Base-by-base conservation (phyloP, 139 green algal genomes). In the Gonium pectorale region DNA sequence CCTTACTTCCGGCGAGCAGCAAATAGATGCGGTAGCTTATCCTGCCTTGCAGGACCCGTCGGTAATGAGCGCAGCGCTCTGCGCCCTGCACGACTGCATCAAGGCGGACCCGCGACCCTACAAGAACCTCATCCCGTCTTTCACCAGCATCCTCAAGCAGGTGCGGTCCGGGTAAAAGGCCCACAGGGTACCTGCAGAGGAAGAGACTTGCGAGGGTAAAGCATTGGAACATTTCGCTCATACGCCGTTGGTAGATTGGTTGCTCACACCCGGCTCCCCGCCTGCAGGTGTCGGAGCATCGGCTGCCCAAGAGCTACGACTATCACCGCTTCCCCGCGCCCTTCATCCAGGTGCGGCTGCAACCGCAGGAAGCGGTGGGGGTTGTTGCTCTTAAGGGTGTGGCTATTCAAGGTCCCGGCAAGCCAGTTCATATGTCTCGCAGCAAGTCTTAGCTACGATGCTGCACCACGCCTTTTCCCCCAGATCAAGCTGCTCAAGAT, bases 101-200 rank as follows among this genome's bases (percentile, higher is more conserved):
- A 79, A 87, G 46, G 37, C 41, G 0, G 92, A 98, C 75, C 80
- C 95, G 5, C 75, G 69, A 17, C 81, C 89, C 29, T 97, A 97
- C 88, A 96, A 95, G 86, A 96, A 96, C 81, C 93, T 99, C 43
- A 94, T 98, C 37, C 93, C 94, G 40, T 96, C 91, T 81, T 97
- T 99, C 85, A 95, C 97, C 40, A 94, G 90, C 90, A 98, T 99
- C 49, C 88, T 99, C 29, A 99, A 99, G 88, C 97, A 99, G 92
- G 93, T 86, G 43, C 11, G 68, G n/a, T n/a, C n/a, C n/a, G n/a
- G n/a, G n/a, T 1, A 31, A 24, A n/a, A 19, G 62, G n/a, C 5
- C 21, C 19, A n/a, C n/a, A n/a, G n/a, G n/a, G n/a, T n/a, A n/a
- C n/a, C n/a, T n/a, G n/a, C n/a, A 27, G 54, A 6, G 22, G 17